Evolutionary conservation across 2,329 filamentous ascomycete genomes (phyloP).

Genomic region (Camillea tinctor): DNA sequence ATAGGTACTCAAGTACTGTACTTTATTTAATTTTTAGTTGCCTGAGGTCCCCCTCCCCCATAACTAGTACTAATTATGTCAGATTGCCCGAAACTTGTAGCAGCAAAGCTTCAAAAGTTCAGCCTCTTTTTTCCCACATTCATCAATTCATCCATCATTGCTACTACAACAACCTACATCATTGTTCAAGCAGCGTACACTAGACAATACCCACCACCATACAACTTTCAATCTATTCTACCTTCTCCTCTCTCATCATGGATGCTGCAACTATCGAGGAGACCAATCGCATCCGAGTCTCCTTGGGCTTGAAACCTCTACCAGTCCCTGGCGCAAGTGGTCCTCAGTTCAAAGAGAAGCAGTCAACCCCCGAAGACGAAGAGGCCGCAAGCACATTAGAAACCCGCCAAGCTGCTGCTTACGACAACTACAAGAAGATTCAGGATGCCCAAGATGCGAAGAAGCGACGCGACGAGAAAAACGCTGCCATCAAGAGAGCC

Average conservation of each 20-base stretch:
- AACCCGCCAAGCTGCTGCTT: constrained; percentile 68
- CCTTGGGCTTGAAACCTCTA: constrained; percentile 86
- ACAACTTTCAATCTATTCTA: neutral
- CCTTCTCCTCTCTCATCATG: constrained; percentile 36
- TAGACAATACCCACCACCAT: neutral
- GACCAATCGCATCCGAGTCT: constrained; percentile 86
- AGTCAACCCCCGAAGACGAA: constrained; percentile 43
- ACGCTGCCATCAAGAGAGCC: constrained; percentile 82
- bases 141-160: neutral
- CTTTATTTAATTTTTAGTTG: neutral
- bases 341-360: constrained; percentile 38
- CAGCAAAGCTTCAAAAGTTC: too few species aligned
- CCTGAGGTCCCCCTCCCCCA: neutral
- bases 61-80: neutral
- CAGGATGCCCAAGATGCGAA: constrained; percentile 74
- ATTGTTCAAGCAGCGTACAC: neutral
- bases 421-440: constrained; percentile 68
- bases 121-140: neutral
- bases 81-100: neutral
- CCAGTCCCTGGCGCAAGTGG: constrained; percentile 70
- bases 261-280: constrained; percentile 81
- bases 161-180: neutral
- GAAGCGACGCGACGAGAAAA: constrained; percentile 73
- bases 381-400: constrained; percentile 80
- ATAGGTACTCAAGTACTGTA: neutral